phyloP scores from a whole-genome alignment of 1,284 basidiomycete genomes.

The Microbotryum lychnidis-dioicae region DNA sequence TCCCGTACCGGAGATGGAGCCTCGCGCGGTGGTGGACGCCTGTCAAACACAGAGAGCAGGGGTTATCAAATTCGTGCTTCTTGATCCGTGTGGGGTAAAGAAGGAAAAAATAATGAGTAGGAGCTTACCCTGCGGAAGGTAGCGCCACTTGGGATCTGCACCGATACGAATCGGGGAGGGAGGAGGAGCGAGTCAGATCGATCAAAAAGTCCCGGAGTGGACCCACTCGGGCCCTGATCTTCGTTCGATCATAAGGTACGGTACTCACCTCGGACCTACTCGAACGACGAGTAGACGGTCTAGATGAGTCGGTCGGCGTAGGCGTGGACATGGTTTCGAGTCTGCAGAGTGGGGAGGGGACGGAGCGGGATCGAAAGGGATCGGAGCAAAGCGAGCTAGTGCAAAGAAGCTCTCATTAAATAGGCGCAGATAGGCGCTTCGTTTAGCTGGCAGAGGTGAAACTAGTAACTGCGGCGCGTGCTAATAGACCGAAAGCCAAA shows the following conservation, averaged over 20 bases:
- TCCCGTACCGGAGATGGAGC: conserved; percentile 23
- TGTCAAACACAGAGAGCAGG: conserved; percentile 7
- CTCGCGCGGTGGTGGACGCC: conserved; percentile 12
- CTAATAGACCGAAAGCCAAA: no score
- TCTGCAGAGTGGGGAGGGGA: no score
- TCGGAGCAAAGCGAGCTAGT: no score
- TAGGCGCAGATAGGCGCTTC: no score
- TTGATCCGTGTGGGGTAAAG: neutral
- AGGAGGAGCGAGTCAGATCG: neutral
- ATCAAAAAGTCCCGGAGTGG: neutral
- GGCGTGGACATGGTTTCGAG: conserved; percentile 41
- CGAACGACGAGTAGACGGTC: conserved; percentile 43
- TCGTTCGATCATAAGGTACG: no score
- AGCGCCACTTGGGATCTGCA: neutral
- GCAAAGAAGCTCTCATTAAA: no score
- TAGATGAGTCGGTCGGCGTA: conserved; percentile 20
- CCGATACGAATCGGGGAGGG: neutral
- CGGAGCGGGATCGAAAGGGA: no score
- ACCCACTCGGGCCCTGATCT: neutral
- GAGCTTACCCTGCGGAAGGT: conserved; percentile 1
- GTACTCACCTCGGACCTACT: conserved; percentile 1
- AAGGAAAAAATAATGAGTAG: no score
- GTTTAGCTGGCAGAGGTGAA: no score
- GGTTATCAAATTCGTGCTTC: neutral
- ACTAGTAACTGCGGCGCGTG: no score